Base-by-base conservation (phyloP, 306 rosid genomes). In the Heteromeles arbutifolia region DNA sequence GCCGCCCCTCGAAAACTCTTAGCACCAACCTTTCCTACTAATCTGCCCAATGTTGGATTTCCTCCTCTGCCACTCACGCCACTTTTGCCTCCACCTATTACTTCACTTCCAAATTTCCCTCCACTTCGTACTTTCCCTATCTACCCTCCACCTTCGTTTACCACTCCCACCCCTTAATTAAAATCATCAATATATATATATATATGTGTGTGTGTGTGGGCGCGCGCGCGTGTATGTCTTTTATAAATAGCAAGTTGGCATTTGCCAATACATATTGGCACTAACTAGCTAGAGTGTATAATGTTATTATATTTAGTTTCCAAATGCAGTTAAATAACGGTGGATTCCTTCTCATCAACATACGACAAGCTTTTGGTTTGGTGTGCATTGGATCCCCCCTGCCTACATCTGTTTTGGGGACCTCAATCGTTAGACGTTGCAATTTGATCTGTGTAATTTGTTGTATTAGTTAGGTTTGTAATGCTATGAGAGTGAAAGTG, bases 1-100 rank as follows among this genome's bases (percentile, higher is more conserved):
- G 48, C 4, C 1, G 52, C 71, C 25, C 24, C 78, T 34, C 72
- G 78, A 53, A 75, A 75, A 50, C 72, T 75, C 29, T 34, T 75
- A 9, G 53, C 25, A 22, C 65, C 65, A n/a, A 52, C 39, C n/a
- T 48, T 21, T 3, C 17, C 70, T n/a, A 26, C 1, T 12, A 67
- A 11, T n/a, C 21, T 29, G 44, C 74, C 63, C 56, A 5, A 26
- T 3, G 19, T 15, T 50, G 41, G 41, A 37, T 6, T 65, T 22
- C 72, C 53, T 31, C 12, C 37, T 29, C 37, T 65, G 4, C 26
- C 78, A 6, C 9, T 4, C 12, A 31, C 64, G 11, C 72, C 65
- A 10, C 0, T 22, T 32, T 65, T 65, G 78, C 78, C 78, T 21
- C 65, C 72, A 4, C 78, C 78, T 1, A 48, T 22, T 45, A 6